Conservation (phyloP, 169 alveolate genomes). For the Toxoplasma gondii region DNA sequence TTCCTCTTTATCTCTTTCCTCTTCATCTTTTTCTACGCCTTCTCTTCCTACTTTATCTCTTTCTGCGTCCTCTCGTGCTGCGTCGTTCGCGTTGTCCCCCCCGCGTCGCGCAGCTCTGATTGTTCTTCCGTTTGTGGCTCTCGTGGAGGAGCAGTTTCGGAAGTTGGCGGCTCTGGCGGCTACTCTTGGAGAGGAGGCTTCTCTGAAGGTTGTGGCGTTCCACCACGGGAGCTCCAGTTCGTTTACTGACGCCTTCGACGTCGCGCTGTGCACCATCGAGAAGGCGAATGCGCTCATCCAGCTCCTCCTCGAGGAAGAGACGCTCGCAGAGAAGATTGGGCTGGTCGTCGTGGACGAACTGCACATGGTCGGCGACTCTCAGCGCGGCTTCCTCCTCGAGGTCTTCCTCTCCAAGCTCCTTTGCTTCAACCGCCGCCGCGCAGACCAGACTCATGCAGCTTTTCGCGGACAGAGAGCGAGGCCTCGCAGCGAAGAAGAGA, state of each 20-base stretch:
- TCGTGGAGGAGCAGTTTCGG: conserved; percentile 77
- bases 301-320: conserved; percentile 14
- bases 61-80: neutral
- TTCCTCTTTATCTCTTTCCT: neutral
- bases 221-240: conserved; percentile 26
- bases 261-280: conserved; percentile 83
- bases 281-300: conserved; percentile 81
- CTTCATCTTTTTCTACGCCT: neutral
- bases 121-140: conserved; percentile 80
- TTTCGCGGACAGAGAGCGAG: no score
- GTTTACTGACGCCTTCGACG: conserved; percentile 55
- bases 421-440: conserved; percentile 17
- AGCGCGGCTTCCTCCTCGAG: conserved; percentile 81
- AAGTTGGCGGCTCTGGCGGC: conserved; percentile 49
- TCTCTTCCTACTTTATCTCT: neutral
- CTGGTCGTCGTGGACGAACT: conserved; percentile 81
- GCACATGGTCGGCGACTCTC: conserved; percentile 81
- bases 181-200: neutral
- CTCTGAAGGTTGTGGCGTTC: conserved; percentile 40
- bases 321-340: conserved; percentile 63
- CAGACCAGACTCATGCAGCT: neutral
- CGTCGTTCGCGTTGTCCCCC: neutral
- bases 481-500: neutral
- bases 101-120: conserved; percentile 54
- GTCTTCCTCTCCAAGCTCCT: conserved; percentile 52